phyloP scores from a whole-genome alignment of 176 grass and related monocot genomes.

The Metroxylon sagu region DNA sequence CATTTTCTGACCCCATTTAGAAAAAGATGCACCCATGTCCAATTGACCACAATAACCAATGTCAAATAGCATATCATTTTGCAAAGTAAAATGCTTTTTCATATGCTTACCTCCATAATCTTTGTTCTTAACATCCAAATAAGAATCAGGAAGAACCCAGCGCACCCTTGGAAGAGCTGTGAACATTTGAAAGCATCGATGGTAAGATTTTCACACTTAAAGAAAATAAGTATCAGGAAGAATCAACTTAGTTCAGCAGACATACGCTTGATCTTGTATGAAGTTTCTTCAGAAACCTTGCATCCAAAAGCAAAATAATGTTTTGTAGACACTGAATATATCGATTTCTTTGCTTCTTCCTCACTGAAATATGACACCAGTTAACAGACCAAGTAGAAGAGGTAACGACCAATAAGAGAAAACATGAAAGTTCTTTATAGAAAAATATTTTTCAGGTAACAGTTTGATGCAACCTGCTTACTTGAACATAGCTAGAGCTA shows the following conservation, averaged over 20 bases:
- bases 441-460: too few species aligned
- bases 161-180: constrained; percentile 56
- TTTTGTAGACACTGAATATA: constrained; percentile 84
- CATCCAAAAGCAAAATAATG: constrained; percentile 94
- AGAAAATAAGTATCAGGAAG: not conserved
- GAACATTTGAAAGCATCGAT: not conserved
- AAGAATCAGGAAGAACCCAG: constrained; percentile 95
- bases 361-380: constrained; percentile 37
- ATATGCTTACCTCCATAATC: constrained; percentile 69
- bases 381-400: not conserved
- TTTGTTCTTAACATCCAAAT: constrained; percentile 73
- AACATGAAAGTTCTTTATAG: too few species aligned
- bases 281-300: constrained; percentile 65
- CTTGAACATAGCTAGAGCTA: too few species aligned
- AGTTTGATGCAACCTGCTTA: too few species aligned
- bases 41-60: too few species aligned
- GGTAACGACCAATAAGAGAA: too few species aligned
- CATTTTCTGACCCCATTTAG: too few species aligned
- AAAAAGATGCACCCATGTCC: too few species aligned
- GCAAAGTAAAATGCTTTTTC: too few species aligned
- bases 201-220: not conserved
- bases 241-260: not conserved
- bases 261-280: constrained; percentile 78
- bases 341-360: constrained; percentile 68
- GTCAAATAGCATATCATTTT: too few species aligned